Base-by-base conservation (phyloP, 129 eudicot species). In the Lactuca sativa region DNA sequence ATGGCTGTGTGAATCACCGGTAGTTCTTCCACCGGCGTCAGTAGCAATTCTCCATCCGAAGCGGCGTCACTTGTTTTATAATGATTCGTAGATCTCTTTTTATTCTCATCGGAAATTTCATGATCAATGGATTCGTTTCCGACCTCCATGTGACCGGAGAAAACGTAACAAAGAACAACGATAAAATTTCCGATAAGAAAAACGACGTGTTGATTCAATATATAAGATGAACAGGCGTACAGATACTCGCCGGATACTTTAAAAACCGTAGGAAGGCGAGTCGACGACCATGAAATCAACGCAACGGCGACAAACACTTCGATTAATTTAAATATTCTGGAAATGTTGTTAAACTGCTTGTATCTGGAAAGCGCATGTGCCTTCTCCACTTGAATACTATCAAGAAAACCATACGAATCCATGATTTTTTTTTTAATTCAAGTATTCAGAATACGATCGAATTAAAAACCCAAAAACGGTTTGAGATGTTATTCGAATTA, bases 171-270 rank as follows among this genome's bases (percentile, higher is more conserved):
- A 0, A 73, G 34, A 57, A 74, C 48, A 44, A 91, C 79, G 1
- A 91, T 88, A 5, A 67, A 77, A 73, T 88, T 91, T 16, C 96
- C 93, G 88, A 91, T 64, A 2, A 91, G 79, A 69, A 91, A 91
- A 49, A 80, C 88, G 2, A 91, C 80, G 78, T 78, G 96, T 73
- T 85, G 90, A 67, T 84, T 88, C 71, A 82, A 18, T 1, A 88
- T 6, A 43, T 66, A 77, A 47, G 56, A 52, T 1, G 74, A 78
- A 54, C 74, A 14, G 31, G 64, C 65, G 54, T 70, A 61, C 2
- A 84, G 5, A 64, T 54, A 80, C 52, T 54, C 71, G 52, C 74
- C 77, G 69, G 72, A 59, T 16, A 69, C 17, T 61, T 52, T 76
- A 76, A 76, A 60, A 59, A 68, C 55, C 9, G 72, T 38, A 31